Base-by-base conservation (phyloP, 208 protist genomes). In the Acanthamoeba sp. region DNA sequence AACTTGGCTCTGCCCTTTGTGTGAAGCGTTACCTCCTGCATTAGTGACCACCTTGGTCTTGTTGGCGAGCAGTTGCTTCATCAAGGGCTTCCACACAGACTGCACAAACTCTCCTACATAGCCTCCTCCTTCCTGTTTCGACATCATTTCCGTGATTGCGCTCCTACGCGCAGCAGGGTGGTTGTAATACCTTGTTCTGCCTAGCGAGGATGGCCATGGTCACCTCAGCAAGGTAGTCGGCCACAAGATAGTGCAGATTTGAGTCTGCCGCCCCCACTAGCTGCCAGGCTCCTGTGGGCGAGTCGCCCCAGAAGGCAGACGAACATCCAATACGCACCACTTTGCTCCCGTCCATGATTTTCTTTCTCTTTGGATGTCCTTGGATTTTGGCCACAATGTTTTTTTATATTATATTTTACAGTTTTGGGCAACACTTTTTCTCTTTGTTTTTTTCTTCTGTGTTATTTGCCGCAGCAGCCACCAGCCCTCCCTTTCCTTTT, bases 281-380 rank as follows among this genome's bases (percentile, higher is more conserved):
- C 57, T 96, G 95, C 73, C 73, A 69, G n/a, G 95, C 95, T 9
- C 93, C 93, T 48, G 64, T 40, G 6, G 69, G 38, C 3, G 71
- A 85, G 91, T 96, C 95, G 40, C 95, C 95, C 95, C 95, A 96
- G 42, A 96, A 96, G n/a, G 94, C 95, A 7, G 95, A 96, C n/a
- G 42, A 90, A 62, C 95, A 96, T 3, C 95, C 95, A 40, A 96
- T 96, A 32, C 73, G 24, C 32, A 96, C 95, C 12, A 85, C 87
- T 59, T 10, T 59, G 52, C 52, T 59, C 52, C 52, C 20, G 52
- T 73, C 64, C n/a, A 24, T 16, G 9, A 29, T 73, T 32, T 16
- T 73, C 22, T 38, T 73, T 16, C n/a, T 73, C 22, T 27, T 34
- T 34, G 27, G 52, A 10, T 59, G 52, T 59, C 20, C 20, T 59